Conservation (phyloP, 257 asterid genomes). For the Rauvolfia tetraphylla region DNA sequence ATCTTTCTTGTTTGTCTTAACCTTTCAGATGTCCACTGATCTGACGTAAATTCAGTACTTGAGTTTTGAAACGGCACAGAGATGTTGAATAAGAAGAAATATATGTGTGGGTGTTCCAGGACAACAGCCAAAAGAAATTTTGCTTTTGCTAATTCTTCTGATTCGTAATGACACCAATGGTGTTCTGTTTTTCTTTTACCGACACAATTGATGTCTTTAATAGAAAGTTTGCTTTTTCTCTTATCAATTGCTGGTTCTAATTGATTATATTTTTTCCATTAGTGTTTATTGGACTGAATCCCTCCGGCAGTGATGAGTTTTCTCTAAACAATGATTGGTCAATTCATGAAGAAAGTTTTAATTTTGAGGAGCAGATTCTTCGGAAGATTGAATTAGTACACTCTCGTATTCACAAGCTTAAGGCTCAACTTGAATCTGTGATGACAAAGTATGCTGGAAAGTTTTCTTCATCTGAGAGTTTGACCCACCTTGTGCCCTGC, state of each 20-base stretch:
- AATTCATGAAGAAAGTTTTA: conserved; percentile 41
- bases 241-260: neutral
- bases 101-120: neutral
- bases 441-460: conserved; percentile 54
- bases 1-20: neutral
- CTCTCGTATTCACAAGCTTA: conserved; percentile 63
- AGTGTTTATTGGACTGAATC: conserved; percentile 42
- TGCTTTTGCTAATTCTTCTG: neutral
- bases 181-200: neutral
- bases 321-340: conserved; percentile 38
- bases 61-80: neutral
- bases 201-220: neutral
- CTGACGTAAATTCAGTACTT: no score
- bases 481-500: conserved; percentile 54
- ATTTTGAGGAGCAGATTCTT: conserved; percentile 56
- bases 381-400: conserved; percentile 60
- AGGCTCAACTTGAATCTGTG: conserved; percentile 54
- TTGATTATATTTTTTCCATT: conserved; percentile 13
- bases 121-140: neutral
- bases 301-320: conserved; percentile 45
- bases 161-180: neutral
- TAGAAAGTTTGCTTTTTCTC: neutral
- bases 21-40: neutral
- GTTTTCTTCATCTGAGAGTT: conserved; percentile 89
- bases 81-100: neutral